Conservation (phyloP, 2,329 filamentous ascomycete species). For the Pezicula rhizophila region DNA sequence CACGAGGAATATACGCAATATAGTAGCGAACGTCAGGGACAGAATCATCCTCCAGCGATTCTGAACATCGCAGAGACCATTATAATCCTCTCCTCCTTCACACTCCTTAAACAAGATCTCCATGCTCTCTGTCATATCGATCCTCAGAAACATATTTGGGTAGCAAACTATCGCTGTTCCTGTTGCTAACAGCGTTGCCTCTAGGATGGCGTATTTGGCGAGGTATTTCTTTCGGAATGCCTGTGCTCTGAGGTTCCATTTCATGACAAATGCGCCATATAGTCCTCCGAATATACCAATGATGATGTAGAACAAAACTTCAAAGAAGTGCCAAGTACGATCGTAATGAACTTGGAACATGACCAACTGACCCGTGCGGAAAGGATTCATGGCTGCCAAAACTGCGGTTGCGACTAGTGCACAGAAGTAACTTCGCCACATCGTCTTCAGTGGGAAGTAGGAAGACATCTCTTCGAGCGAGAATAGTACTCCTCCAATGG, state of each 20-base stretch:
- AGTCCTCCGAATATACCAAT: slow-evolving; percentile 90
- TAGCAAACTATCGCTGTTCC: slow-evolving; percentile 91
- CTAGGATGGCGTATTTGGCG: slow-evolving; percentile 73
- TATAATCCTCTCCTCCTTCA: slow-evolving; percentile 80
- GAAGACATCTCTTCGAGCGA: slow-evolving; percentile 97
- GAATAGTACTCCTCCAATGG: slow-evolving; percentile 93
- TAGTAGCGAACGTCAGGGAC: slow-evolving; percentile 72
- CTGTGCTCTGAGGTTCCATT: slow-evolving; percentile 89
- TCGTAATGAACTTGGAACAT: slow-evolving; percentile 99
- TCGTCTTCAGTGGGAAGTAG: slow-evolving; percentile 91
- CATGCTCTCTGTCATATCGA: slow-evolving; percentile 99
- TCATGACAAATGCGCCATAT: slow-evolving; percentile 95
- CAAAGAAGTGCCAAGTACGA: slow-evolving; percentile 96
- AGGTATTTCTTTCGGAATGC: slow-evolving; percentile 93
- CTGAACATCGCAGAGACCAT: slow-evolving; percentile 76
- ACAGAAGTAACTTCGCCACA: slow-evolving; percentile 98
- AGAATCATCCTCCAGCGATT: slow-evolving; percentile 73
- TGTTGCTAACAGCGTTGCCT: slow-evolving; percentile 77
- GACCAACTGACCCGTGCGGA: slow-evolving; percentile 92
- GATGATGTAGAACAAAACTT: slow-evolving; percentile 84
- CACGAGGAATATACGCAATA: slow-evolving; percentile 76
- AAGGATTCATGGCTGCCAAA: slow-evolving; percentile 92
- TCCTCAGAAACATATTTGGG: slow-evolving; percentile 88
- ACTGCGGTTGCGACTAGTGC: slow-evolving; percentile 91
- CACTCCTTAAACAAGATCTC: slow-evolving; percentile 95